These are phyloP conservation scores for Niebla homalea DNA, from an alignment of 495 filamentous ascomycete genomes.

Conservation along the genomic window DNA sequence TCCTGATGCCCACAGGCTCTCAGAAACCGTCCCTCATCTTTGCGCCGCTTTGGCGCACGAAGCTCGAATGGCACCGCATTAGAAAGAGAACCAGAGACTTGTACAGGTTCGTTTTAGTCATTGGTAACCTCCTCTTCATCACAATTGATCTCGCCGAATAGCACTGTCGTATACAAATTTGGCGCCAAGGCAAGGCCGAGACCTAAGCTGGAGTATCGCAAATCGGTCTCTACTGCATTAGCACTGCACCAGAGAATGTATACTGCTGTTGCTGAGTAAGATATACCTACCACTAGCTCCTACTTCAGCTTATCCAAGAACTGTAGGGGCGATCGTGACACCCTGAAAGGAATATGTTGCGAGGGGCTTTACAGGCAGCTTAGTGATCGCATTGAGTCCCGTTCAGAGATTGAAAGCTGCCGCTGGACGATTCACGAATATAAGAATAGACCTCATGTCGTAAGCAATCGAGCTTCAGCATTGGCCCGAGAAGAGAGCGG, in stretches of 20 bases:
- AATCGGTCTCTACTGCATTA: conserved; percentile 37
- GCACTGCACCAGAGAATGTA: conserved; percentile 57
- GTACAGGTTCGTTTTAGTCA: conserved; percentile 23
- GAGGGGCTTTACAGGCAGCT: conserved; percentile 46
- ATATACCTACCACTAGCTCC: not conserved
- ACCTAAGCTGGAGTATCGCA: conserved; percentile 28
- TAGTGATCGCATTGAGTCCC: conserved; percentile 37
- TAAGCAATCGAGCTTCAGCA: conserved; percentile 42
- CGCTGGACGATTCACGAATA: conserved; percentile 51
- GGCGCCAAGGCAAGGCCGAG: conserved; percentile 32
- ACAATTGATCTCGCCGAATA: conserved; percentile 4
- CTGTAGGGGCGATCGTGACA: conserved; percentile 42
- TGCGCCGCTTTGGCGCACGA: conserved; percentile 28
- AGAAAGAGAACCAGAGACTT: conserved; percentile 29
- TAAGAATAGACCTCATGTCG: conserved; percentile 34
- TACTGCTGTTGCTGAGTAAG: conserved; percentile 44
- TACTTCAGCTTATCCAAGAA: not conserved
- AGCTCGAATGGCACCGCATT: conserved; percentile 35
- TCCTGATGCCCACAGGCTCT: conserved; percentile 42
- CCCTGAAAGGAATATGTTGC: conserved; percentile 45
- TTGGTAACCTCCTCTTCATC: not conserved
- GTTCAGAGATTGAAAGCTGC: conserved; percentile 36
- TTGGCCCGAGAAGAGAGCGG: conserved; percentile 35
- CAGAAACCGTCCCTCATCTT: conserved; percentile 43
- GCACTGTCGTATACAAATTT: conserved; percentile 26